Conservation (phyloP, 495 filamentous ascomycete genomes). For the Hypomontagnella monticulosa region DNA sequence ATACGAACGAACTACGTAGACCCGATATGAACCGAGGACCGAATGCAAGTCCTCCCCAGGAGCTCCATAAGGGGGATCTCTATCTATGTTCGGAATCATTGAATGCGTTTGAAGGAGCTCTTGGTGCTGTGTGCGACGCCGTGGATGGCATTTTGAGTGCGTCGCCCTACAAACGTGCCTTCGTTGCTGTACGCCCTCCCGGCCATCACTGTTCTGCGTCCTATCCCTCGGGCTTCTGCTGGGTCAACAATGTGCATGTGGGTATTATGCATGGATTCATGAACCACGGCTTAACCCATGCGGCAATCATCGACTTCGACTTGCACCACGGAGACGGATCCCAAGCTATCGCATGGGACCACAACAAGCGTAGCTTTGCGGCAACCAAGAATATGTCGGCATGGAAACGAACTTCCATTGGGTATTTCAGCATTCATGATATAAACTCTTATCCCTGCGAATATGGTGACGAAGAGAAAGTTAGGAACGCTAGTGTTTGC, state of each 20-base stretch:
- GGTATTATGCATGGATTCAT: conserved; percentile 90
- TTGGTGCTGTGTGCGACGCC: conserved; percentile 90
- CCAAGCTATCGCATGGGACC: conserved; percentile 88
- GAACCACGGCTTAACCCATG: conserved; percentile 86
- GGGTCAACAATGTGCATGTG: conserved; percentile 98
- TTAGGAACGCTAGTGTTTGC: conserved; percentile 90
- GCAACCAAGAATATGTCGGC: conserved; percentile 70
- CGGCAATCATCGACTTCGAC: conserved; percentile 96
- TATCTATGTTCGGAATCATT: conserved; percentile 88
- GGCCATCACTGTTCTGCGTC: conserved; percentile 93
- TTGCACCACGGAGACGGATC: conserved; percentile 97
- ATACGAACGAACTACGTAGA: conserved; percentile 78
- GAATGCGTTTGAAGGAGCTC: conserved; percentile 85
- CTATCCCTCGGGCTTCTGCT: conserved; percentile 94
- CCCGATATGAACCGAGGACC: conserved; percentile 61
- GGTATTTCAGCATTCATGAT: conserved; percentile 96
- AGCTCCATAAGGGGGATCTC: conserved; percentile 83
- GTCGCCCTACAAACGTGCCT: conserved; percentile 73
- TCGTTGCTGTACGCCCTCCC: conserved; percentile 82
- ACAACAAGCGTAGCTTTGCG: conserved; percentile 70
- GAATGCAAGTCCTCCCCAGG: conserved; percentile 54
- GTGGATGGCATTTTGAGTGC: conserved; percentile 82
- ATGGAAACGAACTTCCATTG: conserved; percentile 85
- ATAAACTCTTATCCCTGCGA: conserved; percentile 99
- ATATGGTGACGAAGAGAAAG: conserved; percentile 84